Evolutionary conservation across 768 basidiomycete genomes (phyloP).

Genomic region (Boletus patriciae): DNA sequence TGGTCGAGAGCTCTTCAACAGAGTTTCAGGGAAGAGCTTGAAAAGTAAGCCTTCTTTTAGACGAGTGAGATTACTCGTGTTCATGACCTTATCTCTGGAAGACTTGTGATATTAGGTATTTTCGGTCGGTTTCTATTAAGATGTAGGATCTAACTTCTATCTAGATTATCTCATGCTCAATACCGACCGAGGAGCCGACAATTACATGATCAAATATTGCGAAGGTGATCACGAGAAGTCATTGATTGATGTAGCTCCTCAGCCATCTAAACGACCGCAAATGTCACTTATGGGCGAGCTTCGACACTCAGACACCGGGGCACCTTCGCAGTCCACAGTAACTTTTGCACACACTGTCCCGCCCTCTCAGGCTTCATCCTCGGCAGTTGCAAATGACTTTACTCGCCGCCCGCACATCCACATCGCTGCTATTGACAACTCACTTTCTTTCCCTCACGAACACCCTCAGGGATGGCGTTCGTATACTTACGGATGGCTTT

Average conservation of each 20-base stretch:
- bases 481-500: constrained; percentile 88
- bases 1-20: constrained; percentile 80
- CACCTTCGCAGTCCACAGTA: constrained; percentile 39
- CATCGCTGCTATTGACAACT: constrained; percentile 93
- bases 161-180: constrained; percentile 90
- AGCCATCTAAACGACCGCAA: constrained; percentile 60
- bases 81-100: constrained; percentile 30
- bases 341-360: constrained; percentile 41
- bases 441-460: constrained; percentile 87
- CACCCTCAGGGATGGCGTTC: constrained; percentile 80
- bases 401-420: constrained; percentile 77
- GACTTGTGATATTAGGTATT: constrained; percentile 79
- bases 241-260: constrained; percentile 76
- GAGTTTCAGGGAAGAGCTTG: constrained; percentile 83
- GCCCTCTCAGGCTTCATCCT: constrained; percentile 37
- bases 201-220: constrained; percentile 92
- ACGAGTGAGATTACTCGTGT: constrained; percentile 4
- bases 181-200: constrained; percentile 83
- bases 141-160: background rate
- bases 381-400: constrained; percentile 41
- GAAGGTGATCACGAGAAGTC: constrained; percentile 77
- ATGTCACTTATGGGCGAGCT: constrained; percentile 78
- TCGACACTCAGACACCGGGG: constrained; percentile 45
- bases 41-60: constrained; percentile 57
- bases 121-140: background rate